Evolutionary conservation across 1,139 yeast species (phyloP), one percentile per base, ranked within the genome.

Genomic region (Candida mesenterica): DNA sequence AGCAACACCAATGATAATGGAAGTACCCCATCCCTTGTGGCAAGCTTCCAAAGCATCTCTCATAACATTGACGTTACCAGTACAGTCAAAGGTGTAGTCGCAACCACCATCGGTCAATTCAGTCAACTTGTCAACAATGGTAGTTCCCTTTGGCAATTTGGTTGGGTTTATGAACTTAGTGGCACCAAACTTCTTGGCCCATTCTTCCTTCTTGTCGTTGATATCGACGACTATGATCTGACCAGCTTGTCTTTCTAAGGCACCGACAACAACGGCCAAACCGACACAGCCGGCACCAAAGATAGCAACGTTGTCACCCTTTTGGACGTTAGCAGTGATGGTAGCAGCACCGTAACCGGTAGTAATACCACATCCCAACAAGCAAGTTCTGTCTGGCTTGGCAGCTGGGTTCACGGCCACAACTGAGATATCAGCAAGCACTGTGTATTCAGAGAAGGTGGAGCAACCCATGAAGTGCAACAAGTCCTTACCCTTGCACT

Each of bases 281-380:
- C 98, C 98, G 41, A 92, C 96, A 58, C 96, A 85, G 42, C 98
- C 98, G 44, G 95, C 95, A 61, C 98, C 98, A 55, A 94, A 92
- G 32, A 92, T 87, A 31, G 97, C 98, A 41, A 92, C 89, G 44
- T 85, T 88, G 59, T 92, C 97, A 50, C 97, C 97, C 60, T 79
- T 75, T 61, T 85, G 83, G 40, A 92, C 94, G 53, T 90, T 76
- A 45, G 97, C 98, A 37, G 96, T 87, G 67, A 87, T 85, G 50
- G 87, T 77, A 37, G 97, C 98, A 36, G 98, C 96, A 62, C 98
- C 98, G 61, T 86, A 88, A 46, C 98, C 98, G 36, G 98, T 92
- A 43, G 98, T 92, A 57, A 92, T 88, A 70, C 98, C 98, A 63
- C 98, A 92, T 31, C 98, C 98, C 52, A 94, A 77, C 62, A 92